Percentiles rank a stretch among this genome's conserved stretches.
Evolutionary conservation across 2,329 filamentous ascomycete genomes (phyloP).

Genomic region (Penicillium sp.): DNA sequence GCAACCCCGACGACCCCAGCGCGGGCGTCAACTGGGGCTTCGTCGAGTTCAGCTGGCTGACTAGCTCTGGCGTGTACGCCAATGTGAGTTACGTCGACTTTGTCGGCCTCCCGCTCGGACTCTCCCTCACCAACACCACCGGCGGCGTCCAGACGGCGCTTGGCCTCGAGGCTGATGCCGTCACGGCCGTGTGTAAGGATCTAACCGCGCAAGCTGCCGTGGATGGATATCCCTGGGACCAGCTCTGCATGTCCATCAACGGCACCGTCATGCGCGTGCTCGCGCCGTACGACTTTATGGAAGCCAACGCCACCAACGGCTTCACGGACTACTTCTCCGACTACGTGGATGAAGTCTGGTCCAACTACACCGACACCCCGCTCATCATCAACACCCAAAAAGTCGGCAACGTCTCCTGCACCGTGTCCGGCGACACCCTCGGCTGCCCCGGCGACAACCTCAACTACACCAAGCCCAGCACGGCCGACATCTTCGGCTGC

Average conservation of each 20-base stretch:
- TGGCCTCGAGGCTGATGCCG: conserved; percentile 48
- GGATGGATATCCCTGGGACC: conserved; percentile 52
- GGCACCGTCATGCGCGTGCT: conserved; percentile 49
- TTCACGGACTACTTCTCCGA: conserved; percentile 50
- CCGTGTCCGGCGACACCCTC: conserved; percentile 38
- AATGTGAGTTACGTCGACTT: conserved; percentile 54
- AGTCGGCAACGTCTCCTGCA: conserved; percentile 47
- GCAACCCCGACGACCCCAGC: conserved; percentile 43
- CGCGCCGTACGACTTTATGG: conserved; percentile 51
- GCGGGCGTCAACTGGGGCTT: conserved; percentile 48
- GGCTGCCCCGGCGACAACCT: conserved; percentile 43
- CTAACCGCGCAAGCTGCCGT: conserved; percentile 45
- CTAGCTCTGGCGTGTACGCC: conserved; percentile 38
- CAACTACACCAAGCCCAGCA: conserved; percentile 42
- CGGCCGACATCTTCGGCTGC: conserved; percentile 50
- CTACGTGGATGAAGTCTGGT: conserved; percentile 53
- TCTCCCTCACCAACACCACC: conserved; percentile 48
- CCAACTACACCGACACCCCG: conserved; percentile 42
- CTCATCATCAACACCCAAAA: conserved; percentile 55
- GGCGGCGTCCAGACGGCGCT: conserved; percentile 46
- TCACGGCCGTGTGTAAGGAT: conserved; percentile 43
- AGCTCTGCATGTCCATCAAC: conserved; percentile 43
- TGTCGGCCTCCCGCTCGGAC: conserved; percentile 49
- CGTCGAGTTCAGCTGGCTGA: conserved; percentile 47
- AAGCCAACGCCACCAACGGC: conserved; percentile 40